Conservation (phyloP, 2,329 filamentous ascomycete genomes). For the Blumeria hordei region DNA sequence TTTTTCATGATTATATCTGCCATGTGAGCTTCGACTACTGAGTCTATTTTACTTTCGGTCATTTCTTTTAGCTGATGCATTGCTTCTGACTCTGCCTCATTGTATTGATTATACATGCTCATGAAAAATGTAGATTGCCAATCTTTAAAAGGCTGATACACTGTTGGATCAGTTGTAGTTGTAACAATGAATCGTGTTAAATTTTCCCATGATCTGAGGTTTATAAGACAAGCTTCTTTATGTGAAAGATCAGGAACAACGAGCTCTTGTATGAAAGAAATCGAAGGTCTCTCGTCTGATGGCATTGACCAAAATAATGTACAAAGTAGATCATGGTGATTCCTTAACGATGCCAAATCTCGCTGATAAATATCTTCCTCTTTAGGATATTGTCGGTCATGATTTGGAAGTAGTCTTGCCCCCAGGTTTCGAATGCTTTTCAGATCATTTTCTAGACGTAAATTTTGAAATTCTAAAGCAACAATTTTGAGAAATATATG, state of each 20-base stretch:
- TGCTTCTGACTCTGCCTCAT: slow-evolving; percentile 11
- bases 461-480: slow-evolving; percentile 28
- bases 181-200: slow-evolving; percentile 33
- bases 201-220: slow-evolving; percentile 36
- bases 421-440: slow-evolving; percentile 39
- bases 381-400: slow-evolving; percentile 37
- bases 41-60: neutral
- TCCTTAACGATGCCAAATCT: slow-evolving; percentile 38
- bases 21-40: slow-evolving; percentile 3
- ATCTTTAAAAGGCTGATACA: slow-evolving; percentile 24
- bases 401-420: slow-evolving; percentile 37
- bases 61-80: slow-evolving; percentile 7
- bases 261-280: slow-evolving; percentile 31
- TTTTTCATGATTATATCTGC: slow-evolving; percentile 3
- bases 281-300: slow-evolving; percentile 25
- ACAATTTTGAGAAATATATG: slow-evolving; percentile 43
- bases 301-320: slow-evolving; percentile 42
- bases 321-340: slow-evolving; percentile 43
- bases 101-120: slow-evolving; percentile 31
- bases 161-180: slow-evolving; percentile 18
- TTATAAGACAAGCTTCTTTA: slow-evolving; percentile 41
- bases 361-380: slow-evolving; percentile 33
- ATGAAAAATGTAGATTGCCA: slow-evolving; percentile 35
- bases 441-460: slow-evolving; percentile 21
- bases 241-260: slow-evolving; percentile 35